Percentiles rank a stretch among this genome's conserved stretches.
phyloP scores from a whole-genome alignment of 2,329 filamentous ascomycete species.

The Talaromyces sp. region DNA sequence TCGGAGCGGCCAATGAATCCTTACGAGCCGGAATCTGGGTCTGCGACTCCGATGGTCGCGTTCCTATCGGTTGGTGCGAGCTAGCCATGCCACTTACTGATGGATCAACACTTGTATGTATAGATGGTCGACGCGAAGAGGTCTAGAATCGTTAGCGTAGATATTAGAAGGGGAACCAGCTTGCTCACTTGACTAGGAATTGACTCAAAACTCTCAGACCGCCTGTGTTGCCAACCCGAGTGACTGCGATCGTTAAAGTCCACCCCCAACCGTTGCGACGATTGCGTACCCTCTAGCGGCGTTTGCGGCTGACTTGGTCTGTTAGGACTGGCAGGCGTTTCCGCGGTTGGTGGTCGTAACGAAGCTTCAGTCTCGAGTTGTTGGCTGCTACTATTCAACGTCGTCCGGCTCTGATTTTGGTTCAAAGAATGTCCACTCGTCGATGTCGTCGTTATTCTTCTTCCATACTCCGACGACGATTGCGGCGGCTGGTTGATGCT shows the following conservation, averaged over 20 bases:
- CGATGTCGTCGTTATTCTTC: background rate
- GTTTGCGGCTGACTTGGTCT: slow-evolving; percentile 10
- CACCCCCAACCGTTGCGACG: slow-evolving; percentile 21
- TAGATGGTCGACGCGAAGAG: slow-evolving; percentile 15
- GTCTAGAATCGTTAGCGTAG: slow-evolving; percentile 8
- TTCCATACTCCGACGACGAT: slow-evolving; percentile 6
- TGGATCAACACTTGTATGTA: background rate
- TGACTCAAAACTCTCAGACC: slow-evolving; percentile 22
- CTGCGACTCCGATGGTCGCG: background rate
- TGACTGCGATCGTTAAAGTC: slow-evolving; percentile 19
- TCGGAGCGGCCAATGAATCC: slow-evolving; percentile 12
- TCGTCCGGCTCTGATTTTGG: background rate
- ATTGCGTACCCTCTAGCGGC: slow-evolving; percentile 20
- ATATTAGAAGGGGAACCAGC: background rate
- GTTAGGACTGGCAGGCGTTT: slow-evolving; percentile 10
- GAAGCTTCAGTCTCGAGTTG: background rate
- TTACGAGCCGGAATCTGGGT: slow-evolving; percentile 7
- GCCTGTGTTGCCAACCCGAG: slow-evolving; percentile 22
- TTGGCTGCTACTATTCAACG: background rate
- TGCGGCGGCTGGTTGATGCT: background rate
- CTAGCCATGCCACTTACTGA: slow-evolving; percentile 13
- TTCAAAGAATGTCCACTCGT: background rate
- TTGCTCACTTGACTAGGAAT: slow-evolving; percentile 23
- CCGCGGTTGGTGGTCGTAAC: slow-evolving; percentile 7
- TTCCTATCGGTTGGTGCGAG: background rate